Evolutionary conservation across 1,139 yeast species (phyloP).

Genomic region (Candida sanyaensis): DNA sequence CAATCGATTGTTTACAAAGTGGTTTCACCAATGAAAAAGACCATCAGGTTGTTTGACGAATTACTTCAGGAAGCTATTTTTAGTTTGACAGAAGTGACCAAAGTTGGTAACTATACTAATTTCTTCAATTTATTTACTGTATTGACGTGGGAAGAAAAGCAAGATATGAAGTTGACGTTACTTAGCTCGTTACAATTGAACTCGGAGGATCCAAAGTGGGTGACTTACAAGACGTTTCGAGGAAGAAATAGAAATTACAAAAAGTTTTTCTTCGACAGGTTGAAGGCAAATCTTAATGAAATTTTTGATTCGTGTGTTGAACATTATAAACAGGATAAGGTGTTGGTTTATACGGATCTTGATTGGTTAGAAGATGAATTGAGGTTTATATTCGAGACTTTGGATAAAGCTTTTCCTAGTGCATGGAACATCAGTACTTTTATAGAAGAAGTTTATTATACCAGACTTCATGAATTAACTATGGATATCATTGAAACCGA

Average conservation of each 20-base stretch:
- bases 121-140: constrained; percentile 75
- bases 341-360: constrained; percentile 66
- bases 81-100: constrained; percentile 67
- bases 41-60: constrained; percentile 65
- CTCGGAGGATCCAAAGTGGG: constrained; percentile 19
- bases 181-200: constrained; percentile 43
- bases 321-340: constrained; percentile 54
- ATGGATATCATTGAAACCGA: constrained; percentile 65
- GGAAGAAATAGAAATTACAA: constrained; percentile 62
- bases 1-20: constrained; percentile 66
- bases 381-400: constrained; percentile 58
- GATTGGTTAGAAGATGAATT: constrained; percentile 88
- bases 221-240: constrained; percentile 38
- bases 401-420: constrained; percentile 61
- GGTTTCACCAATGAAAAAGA: constrained; percentile 49
- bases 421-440: constrained; percentile 72
- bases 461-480: constrained; percentile 62
- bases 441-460: constrained; percentile 69
- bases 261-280: constrained; percentile 59
- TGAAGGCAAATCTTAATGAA: constrained; percentile 62
- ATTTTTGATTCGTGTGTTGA: constrained; percentile 67
- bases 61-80: constrained; percentile 60
- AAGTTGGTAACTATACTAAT: constrained; percentile 65
- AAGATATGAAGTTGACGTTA: constrained; percentile 67
- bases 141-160: constrained; percentile 76